Evolutionary conservation across 192 early-diverging fungal genomes (phyloP).

Genomic region (Backusella liffmaniae): DNA sequence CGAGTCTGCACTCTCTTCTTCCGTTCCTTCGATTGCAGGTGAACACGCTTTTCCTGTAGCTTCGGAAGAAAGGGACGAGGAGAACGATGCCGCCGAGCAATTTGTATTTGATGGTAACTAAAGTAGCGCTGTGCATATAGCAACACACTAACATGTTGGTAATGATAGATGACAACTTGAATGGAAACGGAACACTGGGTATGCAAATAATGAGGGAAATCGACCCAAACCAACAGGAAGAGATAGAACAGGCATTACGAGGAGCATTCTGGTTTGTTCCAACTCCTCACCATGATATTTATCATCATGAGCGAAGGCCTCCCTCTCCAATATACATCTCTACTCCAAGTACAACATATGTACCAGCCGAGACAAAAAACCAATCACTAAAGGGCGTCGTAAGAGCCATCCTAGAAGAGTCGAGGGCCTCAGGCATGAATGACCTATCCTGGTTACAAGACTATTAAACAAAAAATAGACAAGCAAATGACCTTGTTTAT

Average conservation of each 20-base stretch:
- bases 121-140: too few relatives aligned
- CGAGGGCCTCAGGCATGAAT: neutral
- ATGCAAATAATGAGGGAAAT: neutral
- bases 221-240: neutral
- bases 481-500: neutral
- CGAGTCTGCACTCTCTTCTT: neutral
- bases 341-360: neutral
- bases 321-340: neutral
- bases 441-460: constrained; percentile 33
- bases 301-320: neutral
- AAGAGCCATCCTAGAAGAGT: too few relatives aligned
- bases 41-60: neutral
- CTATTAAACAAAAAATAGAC: neutral
- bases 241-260: neutral
- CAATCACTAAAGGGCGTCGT: too few relatives aligned
- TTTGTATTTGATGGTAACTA: constrained; percentile 1
- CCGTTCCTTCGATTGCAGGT: neutral
- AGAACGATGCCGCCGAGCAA: neutral
- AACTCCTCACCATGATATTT: neutral
- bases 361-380: neutral
- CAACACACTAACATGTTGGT: neutral
- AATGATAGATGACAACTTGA: neutral
- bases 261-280: constrained; percentile 7
- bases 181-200: neutral
- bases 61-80: neutral